A percentile compares a stretch with the other conserved stretches of the same genome.
phyloP scores from a whole-genome alignment of 345 rosid genomes.

The Leavenworthia alabamica region DNA sequence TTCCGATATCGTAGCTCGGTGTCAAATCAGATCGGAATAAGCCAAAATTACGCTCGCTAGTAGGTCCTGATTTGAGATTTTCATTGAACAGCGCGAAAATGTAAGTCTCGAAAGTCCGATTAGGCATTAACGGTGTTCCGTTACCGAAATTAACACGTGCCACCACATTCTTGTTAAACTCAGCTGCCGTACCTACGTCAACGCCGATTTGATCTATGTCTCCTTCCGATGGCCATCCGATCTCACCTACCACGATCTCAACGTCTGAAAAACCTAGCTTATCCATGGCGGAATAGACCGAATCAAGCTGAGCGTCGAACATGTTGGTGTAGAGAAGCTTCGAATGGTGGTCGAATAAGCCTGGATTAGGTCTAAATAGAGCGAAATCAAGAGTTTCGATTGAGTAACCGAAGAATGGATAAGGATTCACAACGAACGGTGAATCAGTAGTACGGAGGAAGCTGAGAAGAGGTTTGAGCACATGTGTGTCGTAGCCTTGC shows the following conservation, averaged over 20 bases:
- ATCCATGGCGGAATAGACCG: conserved; percentile 74
- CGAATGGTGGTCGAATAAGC: conserved; percentile 47
- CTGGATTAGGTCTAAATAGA: conserved; percentile 57
- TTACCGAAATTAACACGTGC: conserved; percentile 48
- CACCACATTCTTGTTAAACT: conserved; percentile 57
- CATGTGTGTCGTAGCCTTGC: conserved; percentile 53
- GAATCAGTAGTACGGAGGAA: conserved; percentile 57
- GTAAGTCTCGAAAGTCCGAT: conserved; percentile 76
- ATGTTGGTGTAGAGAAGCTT: conserved; percentile 57
- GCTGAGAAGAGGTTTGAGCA: conserved; percentile 67
- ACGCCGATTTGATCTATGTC: conserved; percentile 56
- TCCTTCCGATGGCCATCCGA: conserved; percentile 86
- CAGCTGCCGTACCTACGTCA: conserved; percentile 45
- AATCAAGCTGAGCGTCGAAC: conserved; percentile 89
- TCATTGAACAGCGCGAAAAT: conserved; percentile 87
- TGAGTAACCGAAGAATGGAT: conserved; percentile 71
- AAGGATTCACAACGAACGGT: conserved; percentile 73
- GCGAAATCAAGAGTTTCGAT: conserved; percentile 70
- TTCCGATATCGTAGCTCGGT: conserved; percentile 63
- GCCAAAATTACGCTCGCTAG: conserved; percentile 64
- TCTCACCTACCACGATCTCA: conserved; percentile 77
- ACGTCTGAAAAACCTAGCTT: conserved; percentile 54
- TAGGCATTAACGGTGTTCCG: conserved; percentile 87
- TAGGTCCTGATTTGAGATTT: conserved; percentile 69
- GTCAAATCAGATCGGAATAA: conserved; percentile 60